Evolutionary conservation across 2,329 filamentous ascomycete genomes (phyloP).

Genomic region (Coniochaeta prunicola): DNA sequence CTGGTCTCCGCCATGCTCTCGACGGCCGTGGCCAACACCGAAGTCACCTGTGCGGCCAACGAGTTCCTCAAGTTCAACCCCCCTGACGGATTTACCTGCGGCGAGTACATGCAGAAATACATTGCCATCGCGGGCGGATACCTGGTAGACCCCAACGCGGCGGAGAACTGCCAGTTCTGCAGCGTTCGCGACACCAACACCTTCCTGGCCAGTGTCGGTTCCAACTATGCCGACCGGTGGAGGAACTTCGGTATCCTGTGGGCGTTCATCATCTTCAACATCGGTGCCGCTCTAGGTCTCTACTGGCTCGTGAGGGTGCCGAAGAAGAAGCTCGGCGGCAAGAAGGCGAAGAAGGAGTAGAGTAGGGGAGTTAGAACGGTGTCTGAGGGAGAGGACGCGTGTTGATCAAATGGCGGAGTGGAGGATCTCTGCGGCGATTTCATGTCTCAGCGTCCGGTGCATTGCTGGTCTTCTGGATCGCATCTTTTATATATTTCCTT

Average conservation of each 20-base stretch:
- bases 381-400: background rate
- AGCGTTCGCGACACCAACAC: conserved; percentile 45
- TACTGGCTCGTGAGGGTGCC: conserved; percentile 5
- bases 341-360: conserved; percentile 3
- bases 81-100: conserved; percentile 48
- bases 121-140: conserved; percentile 43
- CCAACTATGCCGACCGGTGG: conserved; percentile 54
- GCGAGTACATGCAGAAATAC: conserved; percentile 47
- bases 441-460: background rate
- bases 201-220: conserved; percentile 39
- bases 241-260: conserved; percentile 58
- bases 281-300: conserved; percentile 32
- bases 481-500: background rate
- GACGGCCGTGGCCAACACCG: conserved; percentile 59
- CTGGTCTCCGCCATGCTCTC: conserved; percentile 66
- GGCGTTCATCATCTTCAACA: conserved; percentile 46
- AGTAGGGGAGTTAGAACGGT: background rate
- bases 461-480: background rate
- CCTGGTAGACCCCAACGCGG: conserved; percentile 41
- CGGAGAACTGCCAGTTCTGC: conserved; percentile 48
- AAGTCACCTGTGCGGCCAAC: conserved; percentile 58
- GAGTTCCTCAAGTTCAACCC: conserved; percentile 65
- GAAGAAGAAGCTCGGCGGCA: conserved; percentile 6
- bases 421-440: background rate
- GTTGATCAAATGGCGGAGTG: background rate